Evolutionary conservation across 257 asterid species (phyloP), one percentile per base, ranked within the genome.

Genomic region (Nicotiana sylvestris): DNA sequence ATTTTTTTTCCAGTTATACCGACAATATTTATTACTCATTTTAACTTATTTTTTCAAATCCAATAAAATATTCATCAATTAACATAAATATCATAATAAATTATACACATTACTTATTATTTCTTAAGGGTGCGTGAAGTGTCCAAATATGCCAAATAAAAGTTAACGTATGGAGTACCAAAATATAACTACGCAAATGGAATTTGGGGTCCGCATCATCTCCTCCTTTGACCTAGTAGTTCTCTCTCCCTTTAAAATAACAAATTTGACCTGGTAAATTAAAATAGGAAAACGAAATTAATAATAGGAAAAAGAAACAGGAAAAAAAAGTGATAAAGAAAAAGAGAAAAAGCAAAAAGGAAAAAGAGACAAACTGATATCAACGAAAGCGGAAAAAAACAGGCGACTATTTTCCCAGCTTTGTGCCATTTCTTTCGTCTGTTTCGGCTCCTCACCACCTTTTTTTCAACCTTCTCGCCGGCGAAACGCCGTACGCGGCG

Each of bases 381-480:
- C 76, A 72, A 12, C 57, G 37, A 69, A 69, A 37, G 9, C 56
- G 77, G 56, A 69, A 69, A n/a, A 11, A 12, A 62, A 25, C 67
- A 61, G 66, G 13, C 27, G 60, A 5, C 78, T 46, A 12, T 56
- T 72, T 72, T 72, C 21, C 37, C 80, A 49, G 64, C 80, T 74
- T 74, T 15, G 62, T 25, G 64, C 55, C 83, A 46, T 81, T 29
- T 35, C 82, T 58, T 78, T 78, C 18, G 55, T 3, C 46, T 27
- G 5, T 27, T 66, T 66, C 30, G 55, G 13, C 66, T 30, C 33
- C n/a, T 18, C 61, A 35, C 82, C 53, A 57, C 72, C 70, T 37
- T 61, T 79, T 30, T 46, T 29, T 53, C 79, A 37, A 78, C 65
- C 77, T 64, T 69, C 35, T 62, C 64, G 77, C 77, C 76, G 83